These are phyloP conservation scores for Populus tomentosa DNA, from an alignment of 441 rosid genomes.

Conservation along the genomic window DNA sequence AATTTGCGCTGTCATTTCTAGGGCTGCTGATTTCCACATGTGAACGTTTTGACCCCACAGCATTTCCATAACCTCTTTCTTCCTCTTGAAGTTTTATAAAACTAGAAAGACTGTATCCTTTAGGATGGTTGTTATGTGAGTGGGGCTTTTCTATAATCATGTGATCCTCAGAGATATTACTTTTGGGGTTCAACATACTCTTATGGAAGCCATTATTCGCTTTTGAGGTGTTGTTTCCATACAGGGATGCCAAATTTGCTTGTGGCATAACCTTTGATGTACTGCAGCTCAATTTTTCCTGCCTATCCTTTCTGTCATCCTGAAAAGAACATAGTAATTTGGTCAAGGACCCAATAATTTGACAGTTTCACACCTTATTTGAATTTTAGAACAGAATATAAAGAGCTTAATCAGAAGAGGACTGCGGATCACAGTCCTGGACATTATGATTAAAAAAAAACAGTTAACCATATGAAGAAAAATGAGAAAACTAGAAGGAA, in stretches of 20 bases:
- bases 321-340: conserved; percentile 31
- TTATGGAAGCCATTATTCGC: conserved; percentile 29
- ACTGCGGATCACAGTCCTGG: not conserved
- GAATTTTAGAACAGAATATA: not conserved
- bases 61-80: conserved; percentile 42
- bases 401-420: not conserved
- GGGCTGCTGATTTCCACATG: conserved; percentile 50
- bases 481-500: not conserved
- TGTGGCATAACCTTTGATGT: conserved; percentile 47
- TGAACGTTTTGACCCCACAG: conserved; percentile 54
- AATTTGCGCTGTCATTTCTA: conserved; percentile 28
- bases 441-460: not conserved
- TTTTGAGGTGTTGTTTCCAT: conserved; percentile 55
- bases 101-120: conserved; percentile 23
- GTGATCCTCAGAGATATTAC: conserved; percentile 43
- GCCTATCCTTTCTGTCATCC: conserved; percentile 41
- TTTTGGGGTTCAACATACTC: conserved; percentile 38
- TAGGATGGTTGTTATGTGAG: conserved; percentile 26
- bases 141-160: conserved; percentile 38
- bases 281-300: conserved; percentile 36
- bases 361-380: not conserved
- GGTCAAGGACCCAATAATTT: not conserved
- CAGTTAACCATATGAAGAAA: not conserved
- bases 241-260: conserved; percentile 63
- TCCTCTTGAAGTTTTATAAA: conserved; percentile 40